Base-by-base conservation (phyloP, 2,329 filamentous ascomycete species). In the Rutstroemia sydowiana region DNA sequence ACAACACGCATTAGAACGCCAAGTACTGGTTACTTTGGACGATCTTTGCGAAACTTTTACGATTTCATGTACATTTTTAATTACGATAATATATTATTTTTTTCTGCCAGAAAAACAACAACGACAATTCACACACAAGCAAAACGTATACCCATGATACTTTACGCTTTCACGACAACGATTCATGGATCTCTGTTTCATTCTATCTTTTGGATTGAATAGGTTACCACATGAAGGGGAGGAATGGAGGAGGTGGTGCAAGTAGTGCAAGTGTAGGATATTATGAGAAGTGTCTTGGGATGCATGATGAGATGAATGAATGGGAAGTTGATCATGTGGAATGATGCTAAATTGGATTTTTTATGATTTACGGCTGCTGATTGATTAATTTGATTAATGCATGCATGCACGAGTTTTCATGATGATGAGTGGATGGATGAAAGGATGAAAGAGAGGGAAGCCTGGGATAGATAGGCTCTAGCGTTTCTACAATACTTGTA, bases 1-100 rank as follows among this genome's bases (percentile, higher is more conserved):
- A 39, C 18, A 48, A 45, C 51, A 52, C 44, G 51, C 48, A 57
- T 53, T 55, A 52, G 53, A 52, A 56, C 52, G 54, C 54, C 57
- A 61, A 53, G 58, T 48, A 32, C 30, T 32, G 30, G 30, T 13
- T 32, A 32, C 30, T 32, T 32, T 32, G 30, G 61, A 63, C 59
- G 51, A 54, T 53, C 51, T 48, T 39, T 48, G 31, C 39, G 37
- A 51, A 37, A 43, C 23, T 21, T 9, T 43, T 37, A 32, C 46
- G 10, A 37, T 34, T 46, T 39, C 32, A 48, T 48, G 37, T 43
- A 48, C 36, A 18, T 16, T 43, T 37, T n/a, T n/a, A n/a, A n/a
- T 26, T 41, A 41, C 47, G 20, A 21, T 9, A 34, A 4, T 11
- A 11, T 32, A 20, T 34, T 32, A 32, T 45, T 28, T 36, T 45